These are phyloP conservation scores for Scutellaria galericulata DNA, from an alignment of 257 asterid genomes.

Conservation along the genomic window DNA sequence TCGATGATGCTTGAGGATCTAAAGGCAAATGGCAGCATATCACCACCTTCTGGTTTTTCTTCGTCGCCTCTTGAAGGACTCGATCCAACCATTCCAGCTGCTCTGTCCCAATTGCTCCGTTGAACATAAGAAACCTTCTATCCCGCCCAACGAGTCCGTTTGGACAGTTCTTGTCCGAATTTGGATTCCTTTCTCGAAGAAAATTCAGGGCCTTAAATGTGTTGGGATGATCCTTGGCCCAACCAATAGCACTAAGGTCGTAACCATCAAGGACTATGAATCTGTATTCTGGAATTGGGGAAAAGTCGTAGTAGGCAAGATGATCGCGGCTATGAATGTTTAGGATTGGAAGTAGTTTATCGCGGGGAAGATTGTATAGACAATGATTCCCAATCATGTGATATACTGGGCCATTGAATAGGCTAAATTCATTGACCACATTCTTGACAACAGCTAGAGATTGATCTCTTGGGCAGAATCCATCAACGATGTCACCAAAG, in stretches of 20 bases:
- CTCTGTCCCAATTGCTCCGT: conserved; percentile 79
- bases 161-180: conserved; percentile 77
- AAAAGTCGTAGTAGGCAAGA: conserved; percentile 75
- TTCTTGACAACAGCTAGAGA: conserved; percentile 59
- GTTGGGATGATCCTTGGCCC: conserved; percentile 78
- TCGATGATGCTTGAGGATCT: conserved; percentile 68
- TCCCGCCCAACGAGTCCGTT: conserved; percentile 68
- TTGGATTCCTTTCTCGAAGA: conserved; percentile 75
- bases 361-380: conserved; percentile 90
- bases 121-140: conserved; percentile 83
- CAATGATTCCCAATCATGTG: conserved; percentile 96
- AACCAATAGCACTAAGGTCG: conserved; percentile 84
- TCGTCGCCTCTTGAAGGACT: conserved; percentile 67
- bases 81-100: conserved; percentile 83
- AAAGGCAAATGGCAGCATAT: conserved; percentile 79
- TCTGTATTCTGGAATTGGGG: conserved; percentile 71
- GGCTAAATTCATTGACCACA: conserved; percentile 53
- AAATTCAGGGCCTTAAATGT: conserved; percentile 55
- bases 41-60: conserved; percentile 64
- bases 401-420: conserved; percentile 63
- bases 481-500: conserved; percentile 85
- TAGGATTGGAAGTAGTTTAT: conserved; percentile 64
- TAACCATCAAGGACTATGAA: conserved; percentile 79
- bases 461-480: conserved; percentile 80
- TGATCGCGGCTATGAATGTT: conserved; percentile 47